Evolutionary conservation across 2,329 filamentous ascomycete genomes (phyloP).

Genomic region (Karstenula rhodostoma): DNA sequence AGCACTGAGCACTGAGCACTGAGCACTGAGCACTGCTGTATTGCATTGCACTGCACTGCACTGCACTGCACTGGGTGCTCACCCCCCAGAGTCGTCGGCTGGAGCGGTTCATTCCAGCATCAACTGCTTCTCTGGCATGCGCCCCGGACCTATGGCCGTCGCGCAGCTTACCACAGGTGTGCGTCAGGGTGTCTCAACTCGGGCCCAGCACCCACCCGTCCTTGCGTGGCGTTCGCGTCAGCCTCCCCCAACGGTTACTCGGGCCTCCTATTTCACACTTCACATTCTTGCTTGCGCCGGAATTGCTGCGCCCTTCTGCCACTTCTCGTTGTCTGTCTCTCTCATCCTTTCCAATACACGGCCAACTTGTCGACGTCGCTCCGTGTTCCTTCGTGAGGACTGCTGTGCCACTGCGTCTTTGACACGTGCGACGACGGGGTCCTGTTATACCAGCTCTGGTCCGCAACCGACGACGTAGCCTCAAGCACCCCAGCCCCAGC

Average conservation of each 20-base stretch:
- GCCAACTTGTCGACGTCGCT: not conserved
- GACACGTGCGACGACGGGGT: conserved; percentile 12
- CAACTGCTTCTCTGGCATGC: not conserved
- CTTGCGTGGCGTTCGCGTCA: conserved; percentile 9
- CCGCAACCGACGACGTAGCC: conserved; percentile 26
- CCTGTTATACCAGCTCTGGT: conserved; percentile 8
- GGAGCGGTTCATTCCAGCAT: not conserved
- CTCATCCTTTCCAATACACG: conserved; percentile 1
- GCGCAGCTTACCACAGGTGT: not conserved
- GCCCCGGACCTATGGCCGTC: no score
- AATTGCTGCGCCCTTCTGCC: conserved; percentile 7
- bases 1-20: no score
- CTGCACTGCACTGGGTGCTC: no score
- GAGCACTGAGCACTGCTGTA: no score
- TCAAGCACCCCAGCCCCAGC: conserved; percentile 18
- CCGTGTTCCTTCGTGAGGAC: not conserved
- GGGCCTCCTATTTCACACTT: conserved; percentile 9
- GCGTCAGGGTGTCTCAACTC: conserved; percentile 5
- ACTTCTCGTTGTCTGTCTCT: conserved; percentile 22
- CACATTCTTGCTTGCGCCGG: conserved; percentile 4
- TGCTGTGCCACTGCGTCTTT: conserved; percentile 2
- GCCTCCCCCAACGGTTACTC: conserved; percentile 1
- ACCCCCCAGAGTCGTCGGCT: not conserved
- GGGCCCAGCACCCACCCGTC: conserved; percentile 2
- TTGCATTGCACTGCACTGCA: not conserved